These are phyloP conservation scores for Irpex rosettiformis DNA, from an alignment of 1,284 basidiomycete genomes.

Conservation along the genomic window DNA sequence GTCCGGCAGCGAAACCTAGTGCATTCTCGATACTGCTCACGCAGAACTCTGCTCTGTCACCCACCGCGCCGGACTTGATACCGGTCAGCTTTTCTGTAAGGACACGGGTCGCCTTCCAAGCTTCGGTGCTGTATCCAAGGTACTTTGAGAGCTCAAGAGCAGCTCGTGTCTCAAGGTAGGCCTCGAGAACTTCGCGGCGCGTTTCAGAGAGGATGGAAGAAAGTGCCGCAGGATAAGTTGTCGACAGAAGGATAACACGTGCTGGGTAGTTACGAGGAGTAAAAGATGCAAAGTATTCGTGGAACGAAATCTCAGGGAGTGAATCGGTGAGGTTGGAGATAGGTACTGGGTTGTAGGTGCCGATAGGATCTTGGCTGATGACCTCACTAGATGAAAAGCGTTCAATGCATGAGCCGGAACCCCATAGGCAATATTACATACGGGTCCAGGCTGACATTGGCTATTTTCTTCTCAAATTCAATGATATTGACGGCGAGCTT, in stretches of 20 bases:
- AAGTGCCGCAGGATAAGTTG: conserved; percentile 73
- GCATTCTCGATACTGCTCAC: conserved; percentile 58
- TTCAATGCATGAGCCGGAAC: conserved; percentile 6
- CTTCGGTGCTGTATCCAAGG: conserved; percentile 70
- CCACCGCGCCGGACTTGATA: conserved; percentile 83
- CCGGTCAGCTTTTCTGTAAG: conserved; percentile 76
- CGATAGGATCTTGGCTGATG: conserved; percentile 75
- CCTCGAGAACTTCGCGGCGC: conserved; percentile 72
- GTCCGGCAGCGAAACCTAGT: conserved; percentile 72
- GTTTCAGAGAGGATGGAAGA: conserved; percentile 71
- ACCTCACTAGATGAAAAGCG: conserved; percentile 45
- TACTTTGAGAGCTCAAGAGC: conserved; percentile 64
- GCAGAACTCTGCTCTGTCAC: conserved; percentile 80
- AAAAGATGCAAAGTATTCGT: conserved; percentile 82
- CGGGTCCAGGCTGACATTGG: conserved; percentile 78
- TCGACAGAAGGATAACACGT: conserved; percentile 79
- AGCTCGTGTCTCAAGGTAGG: conserved; percentile 78
- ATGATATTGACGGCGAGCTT: conserved; percentile 75
- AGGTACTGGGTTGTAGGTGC: conserved; percentile 84
- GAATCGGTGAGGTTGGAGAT: conserved; percentile 69
- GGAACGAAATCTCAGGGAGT: conserved; percentile 79
- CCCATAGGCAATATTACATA: conserved; percentile 34
- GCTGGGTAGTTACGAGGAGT: conserved; percentile 76
- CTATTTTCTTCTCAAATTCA: conserved; percentile 79
- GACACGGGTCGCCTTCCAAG: conserved; percentile 70